Conservation (phyloP, 306 rosid species). For the Casuarina glauca region DNA sequence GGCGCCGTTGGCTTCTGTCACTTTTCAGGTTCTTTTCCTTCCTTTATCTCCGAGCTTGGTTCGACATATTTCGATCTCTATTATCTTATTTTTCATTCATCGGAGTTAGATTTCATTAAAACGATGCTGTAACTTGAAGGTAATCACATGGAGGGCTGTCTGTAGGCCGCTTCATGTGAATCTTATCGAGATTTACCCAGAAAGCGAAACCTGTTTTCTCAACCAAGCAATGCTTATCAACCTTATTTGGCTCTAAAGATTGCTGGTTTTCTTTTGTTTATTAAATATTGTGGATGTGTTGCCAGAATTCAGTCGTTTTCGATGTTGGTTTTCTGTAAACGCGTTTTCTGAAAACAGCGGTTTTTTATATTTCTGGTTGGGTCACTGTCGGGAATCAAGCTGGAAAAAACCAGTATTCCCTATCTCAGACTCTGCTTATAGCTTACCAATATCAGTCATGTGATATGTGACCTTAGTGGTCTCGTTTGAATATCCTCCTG, state of each 20-base stretch:
- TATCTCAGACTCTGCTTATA: background rate
- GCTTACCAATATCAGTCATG: background rate
- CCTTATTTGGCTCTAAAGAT: constrained; percentile 5
- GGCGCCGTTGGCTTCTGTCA: constrained; percentile 80
- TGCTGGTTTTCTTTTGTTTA: background rate
- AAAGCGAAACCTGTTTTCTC: background rate
- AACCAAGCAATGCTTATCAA: constrained; percentile 2
- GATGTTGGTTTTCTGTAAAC: constrained; percentile 11
- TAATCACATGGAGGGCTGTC: constrained; percentile 9
- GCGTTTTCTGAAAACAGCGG: background rate
- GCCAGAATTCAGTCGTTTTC: constrained; percentile 6
- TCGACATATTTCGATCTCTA: background rate
- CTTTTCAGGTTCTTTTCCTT: constrained; percentile 65
- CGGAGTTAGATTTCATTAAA: background rate
- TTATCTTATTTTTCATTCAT: background rate
- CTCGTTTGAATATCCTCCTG: background rate
- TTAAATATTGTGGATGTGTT: background rate
- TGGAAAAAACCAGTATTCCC: background rate
- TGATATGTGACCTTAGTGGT: background rate
- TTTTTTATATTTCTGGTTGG: background rate
- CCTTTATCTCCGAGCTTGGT: background rate
- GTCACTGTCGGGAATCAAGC: background rate
- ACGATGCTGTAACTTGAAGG: constrained; percentile 13
- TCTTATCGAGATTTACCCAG: constrained; percentile 7
- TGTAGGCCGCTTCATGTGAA: constrained; percentile 8